Evolutionary conservation across 2,329 filamentous ascomycete genomes (phyloP).

Genomic region (Nemania sp.): DNA sequence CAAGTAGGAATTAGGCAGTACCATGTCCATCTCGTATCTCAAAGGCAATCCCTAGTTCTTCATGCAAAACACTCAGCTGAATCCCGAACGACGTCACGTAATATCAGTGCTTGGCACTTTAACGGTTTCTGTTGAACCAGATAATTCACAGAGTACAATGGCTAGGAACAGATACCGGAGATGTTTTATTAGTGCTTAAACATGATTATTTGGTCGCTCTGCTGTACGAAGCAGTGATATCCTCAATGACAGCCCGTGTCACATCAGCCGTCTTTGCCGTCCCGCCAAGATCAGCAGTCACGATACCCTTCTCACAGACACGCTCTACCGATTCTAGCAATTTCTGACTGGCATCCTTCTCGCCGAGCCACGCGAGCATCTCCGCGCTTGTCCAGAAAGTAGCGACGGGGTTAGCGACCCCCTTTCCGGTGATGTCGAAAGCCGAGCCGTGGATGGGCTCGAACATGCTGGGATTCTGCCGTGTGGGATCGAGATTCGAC

Average conservation of each 20-base stretch:
- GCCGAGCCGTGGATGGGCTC: conserved; percentile 65
- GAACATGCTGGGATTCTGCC: conserved; percentile 61
- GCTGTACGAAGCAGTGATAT: conserved; percentile 21
- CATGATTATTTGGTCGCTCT: not conserved
- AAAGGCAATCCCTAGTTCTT: too few species aligned
- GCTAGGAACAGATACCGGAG: too few species aligned
- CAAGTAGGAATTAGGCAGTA: too few species aligned
- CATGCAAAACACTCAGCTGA: too few species aligned
- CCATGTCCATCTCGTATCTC: too few species aligned
- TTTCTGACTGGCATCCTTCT: conserved; percentile 53
- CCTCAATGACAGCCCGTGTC: conserved; percentile 41
- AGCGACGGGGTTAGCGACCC: conserved; percentile 60
- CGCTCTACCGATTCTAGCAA: conserved; percentile 58
- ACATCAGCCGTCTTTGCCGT: conserved; percentile 44
- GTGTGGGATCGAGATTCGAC: conserved; percentile 66
- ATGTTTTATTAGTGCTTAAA: too few species aligned
- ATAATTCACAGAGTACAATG: too few species aligned
- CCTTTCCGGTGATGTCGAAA: conserved; percentile 62
- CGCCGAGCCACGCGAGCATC: conserved; percentile 62
- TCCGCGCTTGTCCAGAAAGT: conserved; percentile 64
- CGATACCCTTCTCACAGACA: conserved; percentile 56
- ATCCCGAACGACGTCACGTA: too few species aligned
- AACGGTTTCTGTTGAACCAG: too few species aligned
- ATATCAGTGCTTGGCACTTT: too few species aligned
- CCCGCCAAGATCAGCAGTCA: conserved; percentile 60